Conservation (phyloP, 768 basidiomycete genomes). For the Lanmaoa rubissima region DNA sequence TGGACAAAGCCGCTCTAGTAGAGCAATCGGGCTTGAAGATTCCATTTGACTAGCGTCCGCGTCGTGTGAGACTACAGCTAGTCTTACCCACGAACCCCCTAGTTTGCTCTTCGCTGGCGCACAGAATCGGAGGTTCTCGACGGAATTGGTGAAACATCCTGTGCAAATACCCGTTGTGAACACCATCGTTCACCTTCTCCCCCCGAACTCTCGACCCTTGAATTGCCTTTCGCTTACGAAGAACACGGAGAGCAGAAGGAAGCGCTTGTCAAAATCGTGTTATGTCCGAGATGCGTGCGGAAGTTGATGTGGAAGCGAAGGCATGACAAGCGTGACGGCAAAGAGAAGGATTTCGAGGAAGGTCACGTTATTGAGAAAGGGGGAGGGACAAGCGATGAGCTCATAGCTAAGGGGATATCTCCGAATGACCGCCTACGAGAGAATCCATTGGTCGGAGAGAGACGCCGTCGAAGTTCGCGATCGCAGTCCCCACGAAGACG, state of each 20-base stretch:
- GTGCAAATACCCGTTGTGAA: slow-evolving; percentile 84
- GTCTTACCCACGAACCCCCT: background rate
- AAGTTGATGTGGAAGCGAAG: slow-evolving; percentile 87
- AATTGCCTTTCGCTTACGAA: slow-evolving; percentile 86
- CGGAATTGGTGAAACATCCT: slow-evolving; percentile 83
- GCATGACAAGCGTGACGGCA: slow-evolving; percentile 50
- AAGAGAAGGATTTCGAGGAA: background rate
- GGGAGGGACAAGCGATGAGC: background rate
- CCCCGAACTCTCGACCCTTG: slow-evolving; percentile 64
- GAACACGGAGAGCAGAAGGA: slow-evolving; percentile 75
- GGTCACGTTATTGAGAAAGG: background rate
- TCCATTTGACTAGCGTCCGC: too few relatives aligned
- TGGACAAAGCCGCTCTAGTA: too few relatives aligned
- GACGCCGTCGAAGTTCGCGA: slow-evolving; percentile 22
- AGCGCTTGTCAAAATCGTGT: slow-evolving; percentile 87
- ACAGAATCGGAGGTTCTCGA: slow-evolving; percentile 88
- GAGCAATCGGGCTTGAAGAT: too few relatives aligned
- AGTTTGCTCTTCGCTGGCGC: slow-evolving; percentile 93
- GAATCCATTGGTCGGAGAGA: background rate
- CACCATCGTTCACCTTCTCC: slow-evolving; percentile 45
- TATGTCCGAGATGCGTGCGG: slow-evolving; percentile 74
- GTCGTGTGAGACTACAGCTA: background rate
- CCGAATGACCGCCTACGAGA: background rate
- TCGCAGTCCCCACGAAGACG: slow-evolving; percentile 30
- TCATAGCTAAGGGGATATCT: background rate